Evolutionary conservation across 495 filamentous ascomycete species (phyloP), one percentile per base, ranked within the genome.

Genomic region (Aspergillus heteromorphus): DNA sequence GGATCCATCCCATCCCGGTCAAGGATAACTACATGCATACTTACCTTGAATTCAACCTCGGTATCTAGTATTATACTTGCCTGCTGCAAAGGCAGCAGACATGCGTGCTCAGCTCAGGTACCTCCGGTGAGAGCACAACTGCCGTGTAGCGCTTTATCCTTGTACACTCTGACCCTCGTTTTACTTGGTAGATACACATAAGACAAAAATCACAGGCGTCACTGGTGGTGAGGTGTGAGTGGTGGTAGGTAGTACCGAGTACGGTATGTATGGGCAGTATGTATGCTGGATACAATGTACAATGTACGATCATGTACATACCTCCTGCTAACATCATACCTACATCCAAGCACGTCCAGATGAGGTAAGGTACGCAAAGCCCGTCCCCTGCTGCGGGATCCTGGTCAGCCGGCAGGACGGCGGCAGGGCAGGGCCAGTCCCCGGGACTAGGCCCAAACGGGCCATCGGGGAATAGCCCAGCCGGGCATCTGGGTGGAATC

Each of bases 401-500:
- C 40, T 43, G 18, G 40, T 43, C 40, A 7, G 40, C 11, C 14
- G n/a, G 41, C 18, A 27, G 21, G 4, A 40, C 36, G 36, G 36
- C 4, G 36, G 16, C 36, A 40, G 16, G 36, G 16, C 36, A 40
- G 36, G 36, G 36, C 36, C 36, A 40, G 36, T 13, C 13, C 11
- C 11, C 13, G 16, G 21, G 21, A 16, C 57, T 55, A 55, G 42
- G 25, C 49, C 57, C 52, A 17, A 51, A 59, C 13, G 7, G 30
- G 30, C 8, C 43, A n/a, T 21, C 42, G 13, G 42, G n/a, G 36
- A 6, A 34, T n/a, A 27, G 20, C 29, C 43, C 43, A 10, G 49
- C 36, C 27, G 49, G 48, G 53, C 57, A 55, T 42, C 40, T 51
- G 55, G 53, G 48, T 41, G 55, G 49, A 62, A 62, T 58, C 60